phyloP scores from a whole-genome alignment of 2,329 filamentous ascomycete species.

The Aspergillus sp. region DNA sequence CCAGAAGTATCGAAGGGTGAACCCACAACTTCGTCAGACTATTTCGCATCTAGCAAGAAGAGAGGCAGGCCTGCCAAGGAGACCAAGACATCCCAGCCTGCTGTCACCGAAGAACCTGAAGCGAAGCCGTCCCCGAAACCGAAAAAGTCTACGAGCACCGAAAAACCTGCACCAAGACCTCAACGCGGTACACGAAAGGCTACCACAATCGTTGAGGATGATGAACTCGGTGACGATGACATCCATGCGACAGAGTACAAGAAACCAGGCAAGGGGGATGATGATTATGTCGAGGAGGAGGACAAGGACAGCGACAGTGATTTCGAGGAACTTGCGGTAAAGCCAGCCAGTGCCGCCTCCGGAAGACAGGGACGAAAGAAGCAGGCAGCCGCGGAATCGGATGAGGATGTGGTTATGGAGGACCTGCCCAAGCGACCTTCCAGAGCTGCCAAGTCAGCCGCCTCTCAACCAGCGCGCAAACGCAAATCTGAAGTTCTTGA shows the following conservation, averaged over 20 bases:
- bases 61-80: constrained; percentile 47
- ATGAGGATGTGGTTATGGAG: constrained; percentile 57
- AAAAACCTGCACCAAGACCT: constrained; percentile 20
- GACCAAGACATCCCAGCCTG: constrained; percentile 18
- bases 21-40: constrained; percentile 63
- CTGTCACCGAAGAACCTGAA: background rate
- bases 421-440: constrained; percentile 50
- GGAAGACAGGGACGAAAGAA: constrained; percentile 45
- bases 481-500: constrained; percentile 60
- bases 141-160: constrained; percentile 54
- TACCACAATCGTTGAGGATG: constrained; percentile 58
- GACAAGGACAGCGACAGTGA: constrained; percentile 57
- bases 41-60: constrained; percentile 62
- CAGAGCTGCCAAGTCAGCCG: constrained; percentile 50
- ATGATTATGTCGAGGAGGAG: constrained; percentile 69
- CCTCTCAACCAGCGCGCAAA: constrained; percentile 47
- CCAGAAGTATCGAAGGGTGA: constrained; percentile 54
- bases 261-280: constrained; percentile 62
- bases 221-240: constrained; percentile 72
- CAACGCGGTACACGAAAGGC: constrained; percentile 30
- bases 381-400: constrained; percentile 32
- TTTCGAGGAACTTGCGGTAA: constrained; percentile 62
- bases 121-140: constrained; percentile 22
- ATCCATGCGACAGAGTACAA: constrained; percentile 76
- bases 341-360: constrained; percentile 58